phyloP scores from a whole-genome alignment of 1,139 yeast genomes.

The Yamadazyma diddensiae region DNA sequence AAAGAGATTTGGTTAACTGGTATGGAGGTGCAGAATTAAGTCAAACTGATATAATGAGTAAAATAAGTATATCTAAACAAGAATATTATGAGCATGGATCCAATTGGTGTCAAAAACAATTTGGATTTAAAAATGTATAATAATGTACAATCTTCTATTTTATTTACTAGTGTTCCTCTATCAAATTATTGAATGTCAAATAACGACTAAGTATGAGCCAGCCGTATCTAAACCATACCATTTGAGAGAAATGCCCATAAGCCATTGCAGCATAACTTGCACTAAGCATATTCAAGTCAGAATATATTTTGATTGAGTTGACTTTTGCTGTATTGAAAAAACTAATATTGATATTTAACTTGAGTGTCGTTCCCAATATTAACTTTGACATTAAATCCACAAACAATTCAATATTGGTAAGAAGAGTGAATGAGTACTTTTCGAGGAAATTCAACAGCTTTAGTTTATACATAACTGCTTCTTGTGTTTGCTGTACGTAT shows the following conservation, averaged over 20 bases:
- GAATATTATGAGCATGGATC: constrained; percentile 88
- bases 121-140: constrained; percentile 54
- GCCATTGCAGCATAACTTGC: constrained; percentile 74
- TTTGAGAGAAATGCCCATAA: constrained; percentile 80
- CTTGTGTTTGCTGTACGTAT: constrained; percentile 19
- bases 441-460: constrained; percentile 45
- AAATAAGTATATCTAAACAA: constrained; percentile 63
- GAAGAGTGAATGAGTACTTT: constrained; percentile 51
- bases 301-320: constrained; percentile 40
- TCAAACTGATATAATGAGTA: constrained; percentile 47
- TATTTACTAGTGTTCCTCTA: constrained; percentile 16
- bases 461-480: constrained; percentile 31
- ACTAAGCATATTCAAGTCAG: constrained; percentile 58
- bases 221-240: constrained; percentile 93
- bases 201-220: constrained; percentile 81
- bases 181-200: constrained; percentile 70
- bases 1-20: constrained; percentile 35
- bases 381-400: constrained; percentile 32
- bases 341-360: constrained; percentile 39
- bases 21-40: constrained; percentile 50
- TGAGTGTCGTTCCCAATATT: constrained; percentile 30
- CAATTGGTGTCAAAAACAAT: constrained; percentile 73
- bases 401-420: constrained; percentile 45
- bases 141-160: background rate
- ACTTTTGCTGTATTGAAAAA: constrained; percentile 28